Conservation (phyloP, 257 asterid genomes). For the Nicotiana undulata region DNA sequence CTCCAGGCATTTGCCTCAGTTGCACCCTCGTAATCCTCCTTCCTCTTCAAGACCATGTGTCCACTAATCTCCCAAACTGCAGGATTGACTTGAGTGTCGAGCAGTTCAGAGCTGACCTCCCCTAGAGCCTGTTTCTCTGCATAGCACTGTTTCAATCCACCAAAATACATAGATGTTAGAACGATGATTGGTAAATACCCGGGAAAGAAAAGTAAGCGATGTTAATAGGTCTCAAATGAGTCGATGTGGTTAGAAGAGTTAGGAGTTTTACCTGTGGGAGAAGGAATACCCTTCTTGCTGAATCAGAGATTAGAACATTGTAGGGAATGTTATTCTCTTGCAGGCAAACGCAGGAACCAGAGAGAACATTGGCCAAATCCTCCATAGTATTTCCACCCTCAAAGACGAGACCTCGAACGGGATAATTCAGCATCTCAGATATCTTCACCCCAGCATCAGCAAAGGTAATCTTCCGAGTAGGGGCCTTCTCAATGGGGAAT, state of each 20-base stretch:
- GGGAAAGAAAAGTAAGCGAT: too few relatives aligned
- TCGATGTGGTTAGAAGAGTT: neutral
- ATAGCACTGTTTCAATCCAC: slow-evolving; percentile 60
- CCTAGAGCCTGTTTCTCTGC: slow-evolving; percentile 98
- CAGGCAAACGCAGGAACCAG: slow-evolving; percentile 74
- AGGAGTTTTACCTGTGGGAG: slow-evolving; percentile 64
- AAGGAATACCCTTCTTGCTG: slow-evolving; percentile 75
- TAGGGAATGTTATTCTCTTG: slow-evolving; percentile 82
- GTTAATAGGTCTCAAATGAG: too few relatives aligned
- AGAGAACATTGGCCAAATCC: slow-evolving; percentile 59
- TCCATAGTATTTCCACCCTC: slow-evolving; percentile 66
- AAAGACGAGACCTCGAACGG: slow-evolving; percentile 75
- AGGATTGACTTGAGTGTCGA: slow-evolving; percentile 94
- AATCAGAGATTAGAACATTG: slow-evolving; percentile 78
- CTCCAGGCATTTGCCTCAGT: slow-evolving; percentile 84
- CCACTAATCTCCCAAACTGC: slow-evolving; percentile 99
- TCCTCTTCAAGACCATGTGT: slow-evolving; percentile 92
- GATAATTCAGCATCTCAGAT: slow-evolving; percentile 62
- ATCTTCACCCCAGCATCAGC: slow-evolving; percentile 50
- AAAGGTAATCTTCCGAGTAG: slow-evolving; percentile 46
- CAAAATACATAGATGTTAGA: neutral
- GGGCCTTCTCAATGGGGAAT: slow-evolving; percentile 63
- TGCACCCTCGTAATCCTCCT: slow-evolving; percentile 79
- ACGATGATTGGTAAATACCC: neutral
- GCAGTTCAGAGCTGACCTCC: slow-evolving; percentile 83